Base-by-base conservation (phyloP, 805 yeast species). In the Barnettozyma pratensis region DNA sequence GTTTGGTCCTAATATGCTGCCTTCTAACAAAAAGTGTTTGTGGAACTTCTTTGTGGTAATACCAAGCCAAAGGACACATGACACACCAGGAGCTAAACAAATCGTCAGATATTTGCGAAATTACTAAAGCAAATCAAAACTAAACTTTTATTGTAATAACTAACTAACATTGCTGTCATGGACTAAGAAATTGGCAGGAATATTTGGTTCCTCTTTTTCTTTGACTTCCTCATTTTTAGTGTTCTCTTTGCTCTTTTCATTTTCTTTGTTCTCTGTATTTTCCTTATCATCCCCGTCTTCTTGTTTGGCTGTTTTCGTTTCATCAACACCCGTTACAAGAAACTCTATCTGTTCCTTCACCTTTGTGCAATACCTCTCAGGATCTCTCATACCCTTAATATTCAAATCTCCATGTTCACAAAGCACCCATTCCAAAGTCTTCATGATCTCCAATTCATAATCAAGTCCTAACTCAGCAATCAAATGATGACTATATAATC, bases 281-380 rank as follows among this genome's bases (percentile, higher is more conserved):
- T 35, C 28, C 14, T 28, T 28, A 6, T 28, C 27, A 25, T 19
- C 37, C 5, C 25, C 35, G 28, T 30, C 30, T 26, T 31, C 32
- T 5, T 29, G 7, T 26, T 32, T 27, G 7, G 30, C 9, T 28
- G 12, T 27, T 25, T 36, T 28, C n/a, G 37, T 32, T 7, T 45
- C 47, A 39, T 39, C 46, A 8, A 41, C 32, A 40, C 54, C 60
- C 3, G 44, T 39, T 39, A 56, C 54, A 47, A 75, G 62, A 47
- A 67, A 73, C 10, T 54, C 62, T 37, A 71, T 48, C 38, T 74
- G 79, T 19, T 57, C 64, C 7, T 48, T 52, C 7, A 75, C 65
- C 44, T 68, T 73, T 10, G 48, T 49, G 55, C 80, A 75, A 52
- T 74, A 57, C 11, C 62, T 50, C 38, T 63, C 65, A 7, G 75